Base-by-base conservation (phyloP, 495 filamentous ascomycete species). In the Mytilinidion resinicola region DNA sequence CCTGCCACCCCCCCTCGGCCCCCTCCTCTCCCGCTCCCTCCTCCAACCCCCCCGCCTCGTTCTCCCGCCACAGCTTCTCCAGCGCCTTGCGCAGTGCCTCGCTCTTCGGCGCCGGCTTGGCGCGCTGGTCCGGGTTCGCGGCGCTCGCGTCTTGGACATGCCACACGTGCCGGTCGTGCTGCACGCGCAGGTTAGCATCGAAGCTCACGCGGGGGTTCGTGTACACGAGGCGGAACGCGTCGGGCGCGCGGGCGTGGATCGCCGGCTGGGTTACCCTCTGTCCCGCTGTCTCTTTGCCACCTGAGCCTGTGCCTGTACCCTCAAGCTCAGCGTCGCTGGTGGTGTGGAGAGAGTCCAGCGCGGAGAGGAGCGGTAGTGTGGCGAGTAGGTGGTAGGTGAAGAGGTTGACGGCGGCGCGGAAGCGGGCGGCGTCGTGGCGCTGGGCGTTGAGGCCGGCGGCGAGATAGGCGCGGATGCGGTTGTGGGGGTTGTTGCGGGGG, bases 401-500 rank as follows among this genome's bases (percentile, higher is more conserved):
- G 8, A 69, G 67, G 55, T 80, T 73, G 30, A 91, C 1, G 12
- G 50, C 52, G 7, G 17, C 9, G 37, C 19, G 14, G 3, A 56
- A 14, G 0, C 47, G 14, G 51, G 42, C 3, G 8, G 51, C 33
- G 6, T 19, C 17, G 9, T 38, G 33, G 12, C 61, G 21, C 73
- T 68, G 4, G 74, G 56, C 74, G 67, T 91, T 91, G 51, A 93
- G 71, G 38, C 81, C 73, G 15, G 73, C 73, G 7, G 78, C 79
- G 11, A 96, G 74, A 33, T 80, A 73, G 53, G 87, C 82, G 37
- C 81, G 73, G 17, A 91, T 83, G 14, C 87, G 82, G 44, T 86
- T 76, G 67, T 96, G 91, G 0, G 91, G 91, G 60, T 90, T 95
- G 12, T 76, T 75, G 19, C 67, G 65, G 19, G 85, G 80, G 20